Evolutionary conservation across 352 stramenopile species (phyloP), one percentile per base, ranked within the genome.

Genomic region (Globisporangium acanthophoron): DNA sequence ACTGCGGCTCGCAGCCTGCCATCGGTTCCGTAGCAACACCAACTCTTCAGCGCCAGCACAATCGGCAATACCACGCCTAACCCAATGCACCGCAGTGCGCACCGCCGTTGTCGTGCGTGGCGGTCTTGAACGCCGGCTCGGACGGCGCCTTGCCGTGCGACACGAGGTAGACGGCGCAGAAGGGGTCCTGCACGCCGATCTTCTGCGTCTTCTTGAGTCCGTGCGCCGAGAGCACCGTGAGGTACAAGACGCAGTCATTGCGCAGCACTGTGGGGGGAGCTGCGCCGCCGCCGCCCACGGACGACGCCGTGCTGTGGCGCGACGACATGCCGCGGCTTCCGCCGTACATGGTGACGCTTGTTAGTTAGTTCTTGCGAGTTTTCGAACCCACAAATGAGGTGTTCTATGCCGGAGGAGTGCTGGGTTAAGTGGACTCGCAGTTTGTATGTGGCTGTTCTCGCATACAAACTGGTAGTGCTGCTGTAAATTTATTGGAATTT

Each of bases 81-180:
- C 24, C 1, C 24, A 27, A 35, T 35, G 31, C 8, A 0, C 5
- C 18, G 7, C 13, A 59, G 21, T 16, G 20, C 57, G 9, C 33
- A 77, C 80, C 80, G 71, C 78, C 81, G 47, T 89, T 87, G 52
- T 91, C 78, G 65, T 88, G 76, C 27, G 77, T 88, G 52, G 78
- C 74, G 11, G 76, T 86, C 67, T 88, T 89, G 60, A 91, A 89
- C 35, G 73, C 65, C 12, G 76, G 76, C 53, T 77, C 74, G 45
- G 69, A 65, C 20, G 71, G 33, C 58, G 85, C 78, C 47, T 73
- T 76, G 40, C 78, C 80, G 44, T 66, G 67, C 31, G 78, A 80
- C 15, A 78, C 67, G 35, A 91, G 67, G 58, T 84, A 74, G 44
- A 87, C 71, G 21, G 71, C 73, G 58, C 76, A 88, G 70, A 76